Base-by-base conservation (phyloP, 202 grass and related monocot species). In the Digitaria exilis region DNA sequence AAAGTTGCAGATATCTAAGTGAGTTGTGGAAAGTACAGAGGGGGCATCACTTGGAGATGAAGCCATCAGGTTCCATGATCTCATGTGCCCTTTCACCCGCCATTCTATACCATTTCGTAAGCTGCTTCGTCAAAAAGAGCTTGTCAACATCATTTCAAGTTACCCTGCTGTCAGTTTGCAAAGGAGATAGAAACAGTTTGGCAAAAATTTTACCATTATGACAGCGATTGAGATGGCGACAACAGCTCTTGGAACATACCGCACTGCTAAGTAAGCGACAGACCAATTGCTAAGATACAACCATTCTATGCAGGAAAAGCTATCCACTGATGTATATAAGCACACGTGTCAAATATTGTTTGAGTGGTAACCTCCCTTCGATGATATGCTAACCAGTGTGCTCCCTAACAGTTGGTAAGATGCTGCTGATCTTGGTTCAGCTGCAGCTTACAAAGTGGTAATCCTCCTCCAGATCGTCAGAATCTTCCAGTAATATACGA, bases 1-100 rank as follows among this genome's bases (percentile, higher is more conserved):
- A 59, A 84, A 71, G 78, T 83, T 76, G 81, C 83, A 87, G 80
- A 85, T 77, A 88, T 75, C 83, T 87, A 68, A 87, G 85, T 87
- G 78, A 87, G 55, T 60, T 73, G 82, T 91, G 84, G 76, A 83
- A 92, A 88, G 87, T 88, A 94, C 84, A 78, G 73, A 80, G 73
- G 46, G 45, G 75, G 77, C 69, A 78, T 91, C 90, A 94, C 95
- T 94, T 94, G 86, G 80, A 86, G 84, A 89, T 82, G 90, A 97
- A 94, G 86, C 90, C 86, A 92, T 82, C 69, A 73, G 73, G 51
- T 78, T 45, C 69, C 72, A 77, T n/a, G n/a, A n/a, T n/a, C n/a
- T n/a, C n/a, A n/a, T 34, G 35, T 42, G 73, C 79, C 70, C 56
- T 60, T 70, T 79, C 45, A 62, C 37, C 56, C 39, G 78, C 29